Evolutionary conservation across 441 rosid genomes (phyloP).

Genomic region (Melastoma candidum): DNA sequence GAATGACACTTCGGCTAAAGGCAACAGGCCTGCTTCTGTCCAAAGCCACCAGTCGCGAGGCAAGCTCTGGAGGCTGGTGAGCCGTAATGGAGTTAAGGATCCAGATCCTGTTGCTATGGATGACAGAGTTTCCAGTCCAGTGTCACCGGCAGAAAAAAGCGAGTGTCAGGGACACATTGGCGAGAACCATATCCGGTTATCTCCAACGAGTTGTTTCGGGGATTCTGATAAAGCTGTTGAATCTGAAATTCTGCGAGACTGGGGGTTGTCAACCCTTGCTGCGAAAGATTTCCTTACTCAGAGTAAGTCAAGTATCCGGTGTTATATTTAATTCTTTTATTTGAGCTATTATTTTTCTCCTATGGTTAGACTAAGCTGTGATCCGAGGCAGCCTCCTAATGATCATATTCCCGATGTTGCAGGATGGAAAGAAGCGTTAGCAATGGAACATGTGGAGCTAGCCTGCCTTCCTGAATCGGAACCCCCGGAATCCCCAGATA

Average conservation of each 20-base stretch:
- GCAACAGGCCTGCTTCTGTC: slow-evolving; percentile 22
- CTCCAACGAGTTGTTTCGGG: slow-evolving; percentile 10
- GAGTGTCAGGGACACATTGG: slow-evolving; percentile 17
- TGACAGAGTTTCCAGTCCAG: slow-evolving; percentile 26
- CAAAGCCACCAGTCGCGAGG: slow-evolving; percentile 30
- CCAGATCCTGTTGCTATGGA: slow-evolving; percentile 22
- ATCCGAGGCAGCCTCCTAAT: not conserved
- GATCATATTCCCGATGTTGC: slow-evolving; percentile 9
- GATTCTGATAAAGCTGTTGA: slow-evolving; percentile 9
- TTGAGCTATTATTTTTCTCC: not conserved
- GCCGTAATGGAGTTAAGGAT: slow-evolving; percentile 40
- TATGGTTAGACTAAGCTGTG: not conserved
- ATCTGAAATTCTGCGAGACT: slow-evolving; percentile 15
- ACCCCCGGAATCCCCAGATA: slow-evolving; percentile 19
- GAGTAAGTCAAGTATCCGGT: slow-evolving; percentile 35
- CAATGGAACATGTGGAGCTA: slow-evolving; percentile 57
- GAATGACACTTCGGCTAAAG: slow-evolving; percentile 30
- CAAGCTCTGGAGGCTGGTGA: slow-evolving; percentile 71
- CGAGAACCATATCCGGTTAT: slow-evolving; percentile 23
- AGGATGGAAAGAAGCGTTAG: slow-evolving; percentile 93
- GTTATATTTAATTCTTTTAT: not conserved
- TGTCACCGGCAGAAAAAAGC: slow-evolving; percentile 15
- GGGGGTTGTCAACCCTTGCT: slow-evolving; percentile 38
- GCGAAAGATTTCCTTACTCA: slow-evolving; percentile 72
- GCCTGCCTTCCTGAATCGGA: slow-evolving; percentile 37